Evolutionary conservation across 768 basidiomycete genomes (phyloP), one percentile per base, ranked within the genome.

Genomic region (Boletus sensibilis): DNA sequence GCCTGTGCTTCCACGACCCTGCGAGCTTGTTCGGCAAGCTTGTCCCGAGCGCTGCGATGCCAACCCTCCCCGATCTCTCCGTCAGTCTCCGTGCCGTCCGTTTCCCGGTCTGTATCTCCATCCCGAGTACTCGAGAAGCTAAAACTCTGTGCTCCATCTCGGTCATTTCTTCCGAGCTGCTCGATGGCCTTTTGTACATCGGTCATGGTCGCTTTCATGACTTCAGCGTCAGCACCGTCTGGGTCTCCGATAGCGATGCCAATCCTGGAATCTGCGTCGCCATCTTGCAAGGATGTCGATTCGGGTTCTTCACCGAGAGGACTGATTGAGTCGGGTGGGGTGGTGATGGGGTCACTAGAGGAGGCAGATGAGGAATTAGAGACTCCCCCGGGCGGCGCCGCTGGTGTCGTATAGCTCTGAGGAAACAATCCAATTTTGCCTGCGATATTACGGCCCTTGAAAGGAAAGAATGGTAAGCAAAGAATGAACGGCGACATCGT

Each of bases 341-440:
- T 56, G 6, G 64, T 39, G 6, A 67, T 53, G 4, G 67, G 65
- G 27, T 51, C 51, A 27, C 59, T 61, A 3, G 73, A 58, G 31
- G 73, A 65, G 38, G 68, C 45, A n/a, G 73, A 62, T 31, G 64
- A 44, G 16, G 70, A 60, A 21, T 68, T 57, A 0, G 75, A 57
- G 13, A 72, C 54, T 5, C 61, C 62, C 0, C 66, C 61, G 0
- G 66, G 64, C 5, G 85, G 81, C 0, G 82, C 80, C 2, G 75
- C 78, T 4, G 83, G 75, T 0, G 90, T 79, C 0, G 95, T 96
- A 67, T 98, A 98, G 58, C 84, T 87, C 64, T 88, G 81, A 3
- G 97, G 97, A 66, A 99, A 98, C 12, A 99, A 76, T 3, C 97
- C 97, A n/a, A 82, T 74, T 69, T 86, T 86, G 5, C 95, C 96